These are phyloP conservation scores for Telopea speciosissima DNA, from an alignment of 177 flowering plant genomes.

Conservation along the genomic window DNA sequence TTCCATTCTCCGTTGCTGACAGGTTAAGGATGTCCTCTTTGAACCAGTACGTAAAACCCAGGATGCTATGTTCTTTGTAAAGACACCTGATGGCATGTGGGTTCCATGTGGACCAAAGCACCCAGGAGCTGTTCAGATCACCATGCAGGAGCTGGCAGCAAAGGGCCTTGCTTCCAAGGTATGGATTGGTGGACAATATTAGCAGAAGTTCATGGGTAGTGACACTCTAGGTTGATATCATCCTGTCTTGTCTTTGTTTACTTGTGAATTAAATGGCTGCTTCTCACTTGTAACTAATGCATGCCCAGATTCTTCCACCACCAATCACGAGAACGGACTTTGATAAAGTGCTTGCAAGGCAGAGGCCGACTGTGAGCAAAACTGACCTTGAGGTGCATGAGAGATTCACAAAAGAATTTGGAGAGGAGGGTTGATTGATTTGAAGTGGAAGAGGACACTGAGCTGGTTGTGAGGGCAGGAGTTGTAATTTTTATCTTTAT, in stretches of 20 bases:
- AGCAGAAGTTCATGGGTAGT: not conserved
- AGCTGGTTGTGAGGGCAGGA: not conserved
- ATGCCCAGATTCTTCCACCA: constrained; percentile 81
- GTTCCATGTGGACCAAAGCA: constrained; percentile 97
- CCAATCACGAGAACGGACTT: constrained; percentile 77
- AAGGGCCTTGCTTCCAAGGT: constrained; percentile 92
- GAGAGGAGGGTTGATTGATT: constrained; percentile 77
- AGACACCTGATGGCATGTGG: constrained; percentile 63
- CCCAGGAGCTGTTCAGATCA: constrained; percentile 70
- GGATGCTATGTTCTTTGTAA: constrained; percentile 90
- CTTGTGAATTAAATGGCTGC: not conserved
- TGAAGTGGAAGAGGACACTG: not conserved
- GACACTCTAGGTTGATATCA: not conserved
- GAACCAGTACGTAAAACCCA: constrained; percentile 84
- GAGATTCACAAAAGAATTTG: constrained; percentile 93
- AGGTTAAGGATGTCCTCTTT: constrained; percentile 93
- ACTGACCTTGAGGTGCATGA: constrained; percentile 90
- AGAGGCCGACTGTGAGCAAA: constrained; percentile 94
- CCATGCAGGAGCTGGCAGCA: constrained; percentile 90
- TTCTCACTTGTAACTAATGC: not conserved
- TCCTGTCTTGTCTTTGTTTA: not conserved
- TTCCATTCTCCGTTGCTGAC: constrained; percentile 6
- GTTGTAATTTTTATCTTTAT: constrained; percentile 6
- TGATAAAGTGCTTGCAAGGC: constrained; percentile 90
- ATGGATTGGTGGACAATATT: constrained; percentile 3